Evolutionary conservation across 208 protist species (phyloP), one percentile per base, ranked within the genome.

Genomic region (Acanthamoeba royreba): DNA sequence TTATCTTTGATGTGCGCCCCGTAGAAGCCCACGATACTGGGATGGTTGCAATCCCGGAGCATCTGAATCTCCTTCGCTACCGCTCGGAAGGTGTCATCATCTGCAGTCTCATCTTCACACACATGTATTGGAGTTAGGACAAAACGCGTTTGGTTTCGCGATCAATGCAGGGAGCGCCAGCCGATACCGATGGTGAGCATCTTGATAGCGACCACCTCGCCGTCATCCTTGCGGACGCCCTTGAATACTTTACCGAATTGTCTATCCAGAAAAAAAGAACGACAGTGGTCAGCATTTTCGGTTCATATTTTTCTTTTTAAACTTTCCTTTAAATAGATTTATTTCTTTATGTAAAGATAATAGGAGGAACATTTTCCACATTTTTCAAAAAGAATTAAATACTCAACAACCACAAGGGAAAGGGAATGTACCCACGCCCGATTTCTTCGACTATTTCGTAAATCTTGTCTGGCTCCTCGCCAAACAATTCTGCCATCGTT

Each of bases 181-280:
- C 5, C 4, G 45, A 38, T 13, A 55, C 46, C 77, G 40, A 86
- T 86, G 22, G 77, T 47, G 42, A 86, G 77, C 40, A 55, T 58
- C 15, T 86, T 86, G 77, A 86, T 86, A 25, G 77, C 77, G 0
- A 86, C 77, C 4, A 86, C 46, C 45, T 86, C 77, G 19, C 77
- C 77, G n/a, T 47, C 15, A 22, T 86, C 77, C 40, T 86, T 86
- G 15, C 35, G 46, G 40, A 47, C 25, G 5, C 77, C 77, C 35
- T 86, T 86, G 42, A 58, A 86, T 4, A 86, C 77, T 45, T 86
- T 86, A n/a, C 77, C 77, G 19, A 86, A 86, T 86, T 86, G 77
- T 19, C 77, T 86, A 25, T 47, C 8, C 42, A 58, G 25, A 4
- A 25, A 47, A 25, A 4, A 81, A 8, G 69, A 13, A 74, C 9